A percentile compares a stretch with the other conserved stretches of the same genome.
phyloP scores from a whole-genome alignment of 140 eudicot species.

The Flaveria floridana region DNA sequence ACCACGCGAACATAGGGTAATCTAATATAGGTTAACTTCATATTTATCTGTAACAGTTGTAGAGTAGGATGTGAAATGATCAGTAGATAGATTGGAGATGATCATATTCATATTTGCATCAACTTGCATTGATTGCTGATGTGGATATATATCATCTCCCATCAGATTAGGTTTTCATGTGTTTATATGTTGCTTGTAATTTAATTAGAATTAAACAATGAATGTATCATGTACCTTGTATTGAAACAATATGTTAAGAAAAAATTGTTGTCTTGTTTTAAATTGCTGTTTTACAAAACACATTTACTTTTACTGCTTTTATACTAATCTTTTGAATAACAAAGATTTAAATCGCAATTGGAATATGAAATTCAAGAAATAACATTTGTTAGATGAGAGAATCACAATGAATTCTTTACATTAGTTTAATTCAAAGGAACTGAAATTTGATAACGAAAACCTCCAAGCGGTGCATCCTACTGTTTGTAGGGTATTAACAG shows the following conservation, averaged over 20 bases:
- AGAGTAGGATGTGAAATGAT: conserved; percentile 22
- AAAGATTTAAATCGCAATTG: neutral
- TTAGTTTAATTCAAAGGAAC: too few species aligned
- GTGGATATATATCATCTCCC: conserved; percentile 14
- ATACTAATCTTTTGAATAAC: neutral
- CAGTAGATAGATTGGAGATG: conserved; percentile 18
- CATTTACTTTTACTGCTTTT: neutral
- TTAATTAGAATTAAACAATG: neutral
- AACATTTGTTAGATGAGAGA: neutral
- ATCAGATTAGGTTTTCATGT: conserved; percentile 25
- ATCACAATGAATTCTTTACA: neutral
- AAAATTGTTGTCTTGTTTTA: neutral
- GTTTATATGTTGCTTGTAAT: conserved; percentile 34
- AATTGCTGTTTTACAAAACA: neutral
- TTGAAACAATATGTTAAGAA: conserved; percentile 13
- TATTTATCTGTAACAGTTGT: conserved; percentile 25
- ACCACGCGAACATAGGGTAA: conserved; percentile 37
- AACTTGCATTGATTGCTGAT: conserved; percentile 13
- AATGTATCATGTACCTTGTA: conserved; percentile 24
- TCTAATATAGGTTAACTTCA: conserved; percentile 15
- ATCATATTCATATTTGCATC: conserved; percentile 22
- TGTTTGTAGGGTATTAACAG: too few species aligned
- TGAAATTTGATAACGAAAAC: too few species aligned
- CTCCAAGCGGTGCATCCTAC: too few species aligned
- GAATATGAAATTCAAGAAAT: too few species aligned